These are phyloP conservation scores for Amylostereum areolatum DNA, from an alignment of 1,284 basidiomycete species.

Conservation along the genomic window DNA sequence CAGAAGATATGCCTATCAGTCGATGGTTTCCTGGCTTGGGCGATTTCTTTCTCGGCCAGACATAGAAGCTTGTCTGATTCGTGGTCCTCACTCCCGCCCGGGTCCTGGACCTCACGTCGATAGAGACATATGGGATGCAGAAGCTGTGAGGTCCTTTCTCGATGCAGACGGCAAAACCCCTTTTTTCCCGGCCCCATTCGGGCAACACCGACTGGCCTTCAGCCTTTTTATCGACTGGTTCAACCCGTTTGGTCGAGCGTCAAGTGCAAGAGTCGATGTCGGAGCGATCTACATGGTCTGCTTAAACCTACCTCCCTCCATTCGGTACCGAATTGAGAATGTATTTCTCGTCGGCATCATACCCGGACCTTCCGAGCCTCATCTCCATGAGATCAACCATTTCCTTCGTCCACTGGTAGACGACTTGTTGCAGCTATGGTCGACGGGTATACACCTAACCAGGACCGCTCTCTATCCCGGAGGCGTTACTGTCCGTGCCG, in stretches of 20 bases:
- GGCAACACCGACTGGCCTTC: slow-evolving; percentile 17
- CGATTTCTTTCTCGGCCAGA: background rate
- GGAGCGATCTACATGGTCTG: slow-evolving; percentile 26
- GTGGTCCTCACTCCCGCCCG: background rate
- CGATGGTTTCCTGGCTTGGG: background rate
- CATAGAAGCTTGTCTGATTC: background rate
- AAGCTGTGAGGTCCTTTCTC: background rate
- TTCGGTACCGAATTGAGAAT: slow-evolving; percentile 21
- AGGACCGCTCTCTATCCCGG: slow-evolving; percentile 17
- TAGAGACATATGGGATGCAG: background rate
- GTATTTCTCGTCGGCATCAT: slow-evolving; percentile 20
- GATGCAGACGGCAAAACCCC: background rate
- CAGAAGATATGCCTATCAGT: background rate
- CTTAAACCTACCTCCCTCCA: slow-evolving; percentile 22
- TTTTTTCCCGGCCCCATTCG: background rate
- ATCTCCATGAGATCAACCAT: slow-evolving; percentile 5
- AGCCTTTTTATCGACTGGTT: slow-evolving; percentile 31
- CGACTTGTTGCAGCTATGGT: slow-evolving; percentile 22
- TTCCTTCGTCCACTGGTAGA: slow-evolving; percentile 3
- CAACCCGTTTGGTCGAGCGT: slow-evolving; percentile 28
- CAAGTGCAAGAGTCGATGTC: slow-evolving; percentile 15
- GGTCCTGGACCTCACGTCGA: too few relatives aligned
- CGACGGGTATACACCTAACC: slow-evolving; percentile 21
- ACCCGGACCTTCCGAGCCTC: slow-evolving; percentile 17
- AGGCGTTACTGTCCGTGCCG: slow-evolving; percentile 15